Evolutionary conservation across 352 stramenopile species (phyloP), one percentile per base, ranked within the genome.

Genomic region (Blastocystis sp.): DNA sequence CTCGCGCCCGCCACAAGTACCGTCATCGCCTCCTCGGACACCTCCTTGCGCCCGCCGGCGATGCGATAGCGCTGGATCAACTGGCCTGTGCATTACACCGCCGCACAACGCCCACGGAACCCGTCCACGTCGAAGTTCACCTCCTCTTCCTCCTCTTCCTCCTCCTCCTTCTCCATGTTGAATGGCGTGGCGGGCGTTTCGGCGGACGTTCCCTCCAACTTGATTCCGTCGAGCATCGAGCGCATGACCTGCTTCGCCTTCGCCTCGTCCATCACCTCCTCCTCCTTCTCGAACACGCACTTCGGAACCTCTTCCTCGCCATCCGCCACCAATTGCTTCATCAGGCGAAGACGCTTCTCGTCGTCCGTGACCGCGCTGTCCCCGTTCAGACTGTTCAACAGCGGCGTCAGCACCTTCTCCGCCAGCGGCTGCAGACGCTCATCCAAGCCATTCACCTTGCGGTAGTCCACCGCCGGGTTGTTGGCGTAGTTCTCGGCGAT

Each of bases 201-300:
- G 21, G 62, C 7, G 23, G 5, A 17, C 5, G 28, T 34, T 34
- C 28, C 28, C 28, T 56, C 48, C 48, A 56, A 17, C 48, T 79
- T 28, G 3, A 64, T 34, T 21, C 17, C 41, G 23, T 43, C 2
- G 1, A 79, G 69, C 14, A 43, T 28, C 7, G 17, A 7, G n/a
- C 69, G 69, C 69, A 79, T 43, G 14, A 79, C 19, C 9, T 48
- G 69, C 43, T 79, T 79, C 41, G 69, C 69, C 34, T 53, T 48
- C 34, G 56, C 69, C 10, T 62, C 69, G 43, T 62, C 48, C 69
- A 79, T 23, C 17, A 62, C 69, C 11, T 45, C 69, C 4, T 11
- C 28, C 17, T 64, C 17, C 43, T 62, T 62, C 69, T 79, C 21
- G 52, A 56, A 56, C 48, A 56, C 48, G 48, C 48, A 56, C 48